Percentiles rank a stretch among this genome's conserved stretches.
Conservation (phyloP, 2,329 filamentous ascomycete genomes). For the Beauveria sp. region DNA sequence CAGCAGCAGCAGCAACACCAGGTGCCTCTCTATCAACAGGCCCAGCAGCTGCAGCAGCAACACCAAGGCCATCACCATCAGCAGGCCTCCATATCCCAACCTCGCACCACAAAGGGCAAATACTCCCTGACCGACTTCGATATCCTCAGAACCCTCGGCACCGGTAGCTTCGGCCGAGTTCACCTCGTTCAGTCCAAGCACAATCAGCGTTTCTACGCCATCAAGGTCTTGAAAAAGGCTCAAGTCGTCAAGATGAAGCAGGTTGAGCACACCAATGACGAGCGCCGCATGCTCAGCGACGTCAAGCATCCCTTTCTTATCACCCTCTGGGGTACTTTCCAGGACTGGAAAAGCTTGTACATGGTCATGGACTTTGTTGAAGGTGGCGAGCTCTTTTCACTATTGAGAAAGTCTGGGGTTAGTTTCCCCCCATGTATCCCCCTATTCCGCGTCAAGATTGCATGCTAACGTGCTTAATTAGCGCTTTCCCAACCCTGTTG, state of each 20-base stretch:
- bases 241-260: conserved; percentile 99
- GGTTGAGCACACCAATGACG: conserved; percentile 98
- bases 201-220: conserved; percentile 95
- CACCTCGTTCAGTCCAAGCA: conserved; percentile 96
- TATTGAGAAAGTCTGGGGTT: conserved; percentile 88
- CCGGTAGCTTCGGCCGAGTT: conserved; percentile 92
- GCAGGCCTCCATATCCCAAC: conserved; percentile 28
- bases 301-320: conserved; percentile 98
- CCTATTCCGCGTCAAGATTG: background rate
- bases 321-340: conserved; percentile 96
- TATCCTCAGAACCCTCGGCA: conserved; percentile 85
- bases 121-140: conserved; percentile 89
- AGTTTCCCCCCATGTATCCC: background rate
- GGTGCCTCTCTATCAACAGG: conserved; percentile 17
- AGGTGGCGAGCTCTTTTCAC: conserved; percentile 91
- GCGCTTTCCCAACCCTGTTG: conserved; percentile 97
- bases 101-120: conserved; percentile 86
- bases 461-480: conserved; percentile 28
- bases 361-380: conserved; percentile 99
- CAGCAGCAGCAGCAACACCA: conserved; percentile 17
- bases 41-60: conserved; percentile 21
- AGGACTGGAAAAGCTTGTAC: conserved; percentile 90
- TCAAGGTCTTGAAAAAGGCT: conserved; percentile 97
- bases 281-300: conserved; percentile 88
- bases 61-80: conserved; percentile 19